Conservation (phyloP, 1,284 basidiomycete species). For the Cutaneotrichosporon sp. region DNA sequence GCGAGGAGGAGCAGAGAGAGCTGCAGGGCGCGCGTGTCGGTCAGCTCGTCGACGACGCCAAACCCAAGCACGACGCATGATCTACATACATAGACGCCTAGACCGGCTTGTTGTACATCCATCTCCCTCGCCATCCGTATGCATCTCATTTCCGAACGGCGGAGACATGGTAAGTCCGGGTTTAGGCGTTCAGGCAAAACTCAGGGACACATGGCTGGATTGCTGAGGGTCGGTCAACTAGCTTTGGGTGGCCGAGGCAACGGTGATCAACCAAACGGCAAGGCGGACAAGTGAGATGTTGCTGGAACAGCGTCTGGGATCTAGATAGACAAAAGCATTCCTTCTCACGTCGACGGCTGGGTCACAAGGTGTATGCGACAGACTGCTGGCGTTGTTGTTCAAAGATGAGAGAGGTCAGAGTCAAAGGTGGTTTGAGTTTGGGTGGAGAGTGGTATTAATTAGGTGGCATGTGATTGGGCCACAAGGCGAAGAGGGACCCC, state of each 20-base stretch:
- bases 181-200: conserved; percentile 3
- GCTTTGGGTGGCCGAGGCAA: background rate
- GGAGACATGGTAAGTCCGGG: background rate
- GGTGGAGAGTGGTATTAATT: too few relatives aligned
- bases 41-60: conserved; percentile 4
- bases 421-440: too few relatives aligned
- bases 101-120: background rate
- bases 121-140: background rate
- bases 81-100: background rate
- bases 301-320: too few relatives aligned
- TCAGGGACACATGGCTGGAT: background rate
- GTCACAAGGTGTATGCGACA: too few relatives aligned
- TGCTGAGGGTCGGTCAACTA: background rate
- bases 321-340: too few relatives aligned
- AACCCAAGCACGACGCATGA: background rate
- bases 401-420: too few relatives aligned
- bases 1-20: conserved; percentile 32
- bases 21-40: conserved; percentile 27
- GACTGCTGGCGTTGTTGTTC: too few relatives aligned
- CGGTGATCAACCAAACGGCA: background rate
- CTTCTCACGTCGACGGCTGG: too few relatives aligned
- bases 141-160: background rate
- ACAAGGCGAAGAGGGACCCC: too few relatives aligned
- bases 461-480: too few relatives aligned
- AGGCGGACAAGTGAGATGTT: too few relatives aligned